Base-by-base conservation (phyloP, 306 rosid genomes). In the Corylus avellana region DNA sequence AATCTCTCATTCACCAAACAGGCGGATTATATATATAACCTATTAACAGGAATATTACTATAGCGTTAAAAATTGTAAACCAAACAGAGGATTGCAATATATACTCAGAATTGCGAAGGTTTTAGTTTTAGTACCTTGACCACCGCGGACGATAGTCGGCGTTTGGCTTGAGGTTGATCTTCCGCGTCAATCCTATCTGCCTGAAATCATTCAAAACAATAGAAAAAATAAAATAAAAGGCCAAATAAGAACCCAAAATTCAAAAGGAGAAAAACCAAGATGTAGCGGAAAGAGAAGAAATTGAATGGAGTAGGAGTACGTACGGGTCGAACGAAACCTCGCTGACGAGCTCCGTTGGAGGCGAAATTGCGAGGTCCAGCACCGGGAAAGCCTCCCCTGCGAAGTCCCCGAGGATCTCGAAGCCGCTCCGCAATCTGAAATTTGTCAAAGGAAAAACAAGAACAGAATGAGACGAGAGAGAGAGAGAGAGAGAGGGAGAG, bases 341-440 rank as follows among this genome's bases (percentile, higher is more conserved):
- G 92, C 42, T 84, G 97, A 53, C 99, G 99, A 83, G 77, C 81
- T 67, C 91, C 94, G 73, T 87, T 91, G 77, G 83, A 78, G 29
- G 87, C 83, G 13, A 89, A 84, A 70, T 89, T 84, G 64, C 98
- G 97, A 4, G 90, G 90, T 46, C 86, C 79, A 69, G 93, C 85
- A 46, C 85, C 89, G 0, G 87, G 12, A 25, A 83, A 74, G 22
- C 91, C 89, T 44, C 91, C 98, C 75, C 93, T 82, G 72, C 98
- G 96, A 71, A 91, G 92, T 1, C 99, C 99, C 27, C 98, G 90
- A 76, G 99, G 99, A 89, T 96, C 98, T 80, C 98, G 94, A 80
- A 96, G 99, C 70, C 97, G 91, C 80, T 96, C 98, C 0, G 92
- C 88, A 77, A 94, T 94, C 97, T 94, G 84, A 56, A 68, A 62